These are phyloP conservation scores for Achaetomium macrosporum DNA, from an alignment of 2,329 filamentous ascomycete species.

Conservation along the genomic window DNA sequence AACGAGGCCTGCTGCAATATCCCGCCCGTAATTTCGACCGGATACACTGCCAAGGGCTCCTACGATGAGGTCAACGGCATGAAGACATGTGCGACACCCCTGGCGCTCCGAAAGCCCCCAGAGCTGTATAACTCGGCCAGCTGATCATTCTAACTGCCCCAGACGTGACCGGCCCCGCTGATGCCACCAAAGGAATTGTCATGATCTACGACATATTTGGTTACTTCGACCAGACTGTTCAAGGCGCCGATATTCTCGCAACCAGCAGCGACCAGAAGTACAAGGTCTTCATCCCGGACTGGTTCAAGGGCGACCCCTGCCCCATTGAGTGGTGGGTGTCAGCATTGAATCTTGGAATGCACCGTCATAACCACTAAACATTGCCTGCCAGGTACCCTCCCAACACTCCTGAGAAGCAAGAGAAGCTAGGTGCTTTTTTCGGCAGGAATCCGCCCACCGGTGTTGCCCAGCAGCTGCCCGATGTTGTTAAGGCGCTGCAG, in stretches of 20 bases:
- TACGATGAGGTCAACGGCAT: slow-evolving; percentile 40
- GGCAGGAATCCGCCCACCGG: slow-evolving; percentile 42
- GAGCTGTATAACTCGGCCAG: background rate
- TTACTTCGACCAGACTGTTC: slow-evolving; percentile 63
- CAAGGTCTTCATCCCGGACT: slow-evolving; percentile 86
- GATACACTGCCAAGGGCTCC: slow-evolving; percentile 40
- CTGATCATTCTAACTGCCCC: background rate
- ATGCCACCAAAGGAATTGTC: slow-evolving; percentile 53
- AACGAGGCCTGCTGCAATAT: slow-evolving; percentile 37
- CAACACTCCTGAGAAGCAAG: slow-evolving; percentile 57
- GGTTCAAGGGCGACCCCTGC: slow-evolving; percentile 70
- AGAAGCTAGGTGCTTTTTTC: slow-evolving; percentile 55
- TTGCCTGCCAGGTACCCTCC: slow-evolving; percentile 55
- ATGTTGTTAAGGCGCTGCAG: slow-evolving; percentile 48
- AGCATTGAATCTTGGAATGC: background rate
- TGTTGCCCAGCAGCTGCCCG: slow-evolving; percentile 45
- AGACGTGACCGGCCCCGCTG: slow-evolving; percentile 44
- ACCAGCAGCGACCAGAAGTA: slow-evolving; percentile 58
- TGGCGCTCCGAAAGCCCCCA: no score
- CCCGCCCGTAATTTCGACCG: slow-evolving; percentile 40
- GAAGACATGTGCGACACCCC: slow-evolving; percentile 39
- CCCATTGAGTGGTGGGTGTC: slow-evolving; percentile 43
- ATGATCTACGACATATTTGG: slow-evolving; percentile 64
- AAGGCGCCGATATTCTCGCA: slow-evolving; percentile 63
- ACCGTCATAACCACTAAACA: background rate